Conservation (phyloP, 345 rosid species). For the Gynandropsis gynandra region DNA sequence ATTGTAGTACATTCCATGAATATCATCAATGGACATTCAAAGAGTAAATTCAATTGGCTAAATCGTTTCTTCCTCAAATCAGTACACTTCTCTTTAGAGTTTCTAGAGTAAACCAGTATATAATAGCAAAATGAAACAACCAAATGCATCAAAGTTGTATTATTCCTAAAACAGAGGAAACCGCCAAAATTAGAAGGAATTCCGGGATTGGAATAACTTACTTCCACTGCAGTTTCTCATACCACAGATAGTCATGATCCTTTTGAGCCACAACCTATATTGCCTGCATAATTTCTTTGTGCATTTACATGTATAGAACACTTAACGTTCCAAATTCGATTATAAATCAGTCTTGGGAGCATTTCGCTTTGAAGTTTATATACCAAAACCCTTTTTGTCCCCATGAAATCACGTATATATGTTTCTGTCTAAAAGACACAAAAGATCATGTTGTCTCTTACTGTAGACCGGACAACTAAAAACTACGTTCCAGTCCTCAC, state of each 20-base stretch:
- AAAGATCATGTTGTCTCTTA: background rate
- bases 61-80: constrained; percentile 4
- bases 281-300: constrained; percentile 3
- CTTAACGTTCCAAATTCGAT: background rate
- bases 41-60: background rate
- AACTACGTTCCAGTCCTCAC: too few species aligned
- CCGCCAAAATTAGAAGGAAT: background rate
- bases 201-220: constrained; percentile 8
- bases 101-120: too few species aligned
- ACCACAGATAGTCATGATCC: background rate
- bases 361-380: background rate
- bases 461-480: too few species aligned
- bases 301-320: background rate
- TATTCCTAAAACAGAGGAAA: too few species aligned
- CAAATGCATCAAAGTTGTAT: background rate
- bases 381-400: constrained; percentile 8
- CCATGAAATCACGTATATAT: constrained; percentile 10
- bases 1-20: background rate
- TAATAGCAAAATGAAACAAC: background rate
- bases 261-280: constrained; percentile 3
- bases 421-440: constrained; percentile 15
- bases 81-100: background rate
- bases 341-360: constrained; percentile 1
- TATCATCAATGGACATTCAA: background rate
- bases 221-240: constrained; percentile 3